Evolutionary conservation across 1,284 basidiomycete species (phyloP).

Genomic region (Heterobasidion annosum): DNA sequence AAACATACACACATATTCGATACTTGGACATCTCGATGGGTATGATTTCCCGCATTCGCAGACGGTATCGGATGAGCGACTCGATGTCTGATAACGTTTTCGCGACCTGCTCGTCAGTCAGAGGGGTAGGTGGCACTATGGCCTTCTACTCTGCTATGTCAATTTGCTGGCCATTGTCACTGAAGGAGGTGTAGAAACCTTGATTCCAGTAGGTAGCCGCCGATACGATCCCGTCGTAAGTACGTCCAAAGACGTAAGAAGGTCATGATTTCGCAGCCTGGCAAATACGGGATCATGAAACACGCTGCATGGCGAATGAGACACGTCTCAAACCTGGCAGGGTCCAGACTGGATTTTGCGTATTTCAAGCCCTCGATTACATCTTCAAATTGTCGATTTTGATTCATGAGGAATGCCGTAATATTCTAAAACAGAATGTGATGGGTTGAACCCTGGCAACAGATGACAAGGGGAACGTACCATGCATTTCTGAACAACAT

Average conservation of each 20-base stretch:
- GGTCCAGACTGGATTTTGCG: slow-evolving; percentile 58
- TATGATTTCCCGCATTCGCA: slow-evolving; percentile 65
- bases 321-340: slow-evolving; percentile 42
- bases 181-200: slow-evolving; percentile 30
- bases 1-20: slow-evolving; percentile 45
- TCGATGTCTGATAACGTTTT: slow-evolving; percentile 68
- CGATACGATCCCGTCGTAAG: slow-evolving; percentile 77
- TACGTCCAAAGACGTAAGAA: slow-evolving; percentile 83
- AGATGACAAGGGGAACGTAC: slow-evolving; percentile 24
- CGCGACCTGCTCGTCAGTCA: slow-evolving; percentile 59
- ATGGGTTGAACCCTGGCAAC: background rate
- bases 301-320: background rate
- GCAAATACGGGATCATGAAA: background rate
- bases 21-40: slow-evolving; percentile 71
- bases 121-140: slow-evolving; percentile 54
- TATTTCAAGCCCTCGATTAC: slow-evolving; percentile 57
- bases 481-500: slow-evolving; percentile 79
- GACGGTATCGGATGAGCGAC: slow-evolving; percentile 65
- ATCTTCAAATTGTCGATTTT: slow-evolving; percentile 76
- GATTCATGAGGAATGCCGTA: slow-evolving; percentile 73
- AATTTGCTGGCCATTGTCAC: too few species aligned
- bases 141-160: slow-evolving; percentile 37
- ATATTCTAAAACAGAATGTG: slow-evolving; percentile 49
- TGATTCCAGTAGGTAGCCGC: slow-evolving; percentile 69
- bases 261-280: slow-evolving; percentile 82